Conservation (phyloP, 305 asterid species). For the Petunia hybrid region DNA sequence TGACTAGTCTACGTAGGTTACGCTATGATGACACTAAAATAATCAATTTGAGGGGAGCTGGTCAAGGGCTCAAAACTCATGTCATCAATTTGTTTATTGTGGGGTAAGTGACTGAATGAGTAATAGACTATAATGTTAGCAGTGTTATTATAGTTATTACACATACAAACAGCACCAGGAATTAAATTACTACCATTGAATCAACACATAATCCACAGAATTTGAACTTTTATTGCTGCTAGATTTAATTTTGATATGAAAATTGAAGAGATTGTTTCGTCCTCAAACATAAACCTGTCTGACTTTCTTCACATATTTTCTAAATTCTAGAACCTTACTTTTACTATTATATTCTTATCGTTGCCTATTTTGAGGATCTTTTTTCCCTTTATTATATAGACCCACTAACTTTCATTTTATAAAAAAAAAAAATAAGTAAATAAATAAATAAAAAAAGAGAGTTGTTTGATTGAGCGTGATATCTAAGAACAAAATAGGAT, state of each 20-base stretch:
- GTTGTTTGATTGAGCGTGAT: too few species aligned
- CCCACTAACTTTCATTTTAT: too few species aligned
- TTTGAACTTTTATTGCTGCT: not conserved
- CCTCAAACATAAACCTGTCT: too few species aligned
- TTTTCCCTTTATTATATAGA: too few species aligned
- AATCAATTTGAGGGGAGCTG: not conserved
- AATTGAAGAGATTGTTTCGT: not conserved
- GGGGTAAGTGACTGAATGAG: not conserved
- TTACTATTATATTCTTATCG: too few species aligned
- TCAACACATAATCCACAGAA: not conserved
- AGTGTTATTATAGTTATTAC: not conserved
- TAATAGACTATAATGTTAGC: not conserved
- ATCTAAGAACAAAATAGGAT: too few species aligned
- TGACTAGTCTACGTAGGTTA: not conserved
- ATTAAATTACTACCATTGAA: not conserved
- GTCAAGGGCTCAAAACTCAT: slow-evolving; percentile 11
- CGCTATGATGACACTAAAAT: not conserved
- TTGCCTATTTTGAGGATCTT: too few species aligned
- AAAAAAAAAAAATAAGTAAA: too few species aligned
- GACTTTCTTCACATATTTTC: too few species aligned
- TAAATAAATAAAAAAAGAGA: too few species aligned
- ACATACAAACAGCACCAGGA: not conserved
- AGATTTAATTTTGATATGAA: slow-evolving; percentile 3
- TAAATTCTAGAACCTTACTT: too few species aligned
- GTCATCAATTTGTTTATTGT: slow-evolving; percentile 6